phyloP scores from a whole-genome alignment of 306 rosid species.

The Delonix regia region DNA sequence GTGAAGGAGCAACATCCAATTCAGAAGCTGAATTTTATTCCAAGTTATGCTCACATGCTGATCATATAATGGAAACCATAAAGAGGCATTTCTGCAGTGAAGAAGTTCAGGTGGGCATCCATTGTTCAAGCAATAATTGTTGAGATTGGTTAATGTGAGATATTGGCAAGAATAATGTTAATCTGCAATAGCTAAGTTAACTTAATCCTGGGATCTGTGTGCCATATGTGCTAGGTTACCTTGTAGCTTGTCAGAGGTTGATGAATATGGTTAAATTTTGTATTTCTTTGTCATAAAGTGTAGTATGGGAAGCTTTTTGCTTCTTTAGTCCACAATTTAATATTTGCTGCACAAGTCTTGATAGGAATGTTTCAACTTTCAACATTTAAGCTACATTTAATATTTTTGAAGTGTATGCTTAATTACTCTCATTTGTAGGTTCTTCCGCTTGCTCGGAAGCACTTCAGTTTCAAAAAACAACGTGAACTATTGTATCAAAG shows the following conservation, averaged over 20 bases:
- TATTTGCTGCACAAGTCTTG: slow-evolving; percentile 3
- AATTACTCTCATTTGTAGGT: slow-evolving; percentile 60
- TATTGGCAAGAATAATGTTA: slow-evolving; percentile 23
- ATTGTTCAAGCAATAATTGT: slow-evolving; percentile 34
- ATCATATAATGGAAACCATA: slow-evolving; percentile 93
- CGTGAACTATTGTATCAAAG: slow-evolving; percentile 89
- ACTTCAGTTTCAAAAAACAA: slow-evolving; percentile 83
- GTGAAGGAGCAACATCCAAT: slow-evolving; percentile 76
- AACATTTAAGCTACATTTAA: slow-evolving; percentile 21
- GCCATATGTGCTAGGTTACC: slow-evolving; percentile 12
- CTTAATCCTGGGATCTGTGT: slow-evolving; percentile 21
- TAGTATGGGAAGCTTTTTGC: slow-evolving; percentile 17
- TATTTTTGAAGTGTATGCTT: slow-evolving; percentile 28
- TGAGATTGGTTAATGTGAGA: slow-evolving; percentile 26
- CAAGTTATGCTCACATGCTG: slow-evolving; percentile 88
- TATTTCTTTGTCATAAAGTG: slow-evolving; percentile 16
- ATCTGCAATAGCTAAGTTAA: slow-evolving; percentile 18
- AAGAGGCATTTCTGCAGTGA: slow-evolving; percentile 88
- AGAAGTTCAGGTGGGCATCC: slow-evolving; percentile 83
- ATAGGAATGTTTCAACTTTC: slow-evolving; percentile 26
- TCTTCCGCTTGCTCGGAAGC: slow-evolving; percentile 94
- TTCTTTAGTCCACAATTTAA: not conserved
- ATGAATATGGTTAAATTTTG: slow-evolving; percentile 24
- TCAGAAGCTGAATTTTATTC: slow-evolving; percentile 85
- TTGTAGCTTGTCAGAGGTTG: slow-evolving; percentile 33